Base-by-base conservation (phyloP, 352 stramenopile species). In the Hyphochytrium catenoides region DNA sequence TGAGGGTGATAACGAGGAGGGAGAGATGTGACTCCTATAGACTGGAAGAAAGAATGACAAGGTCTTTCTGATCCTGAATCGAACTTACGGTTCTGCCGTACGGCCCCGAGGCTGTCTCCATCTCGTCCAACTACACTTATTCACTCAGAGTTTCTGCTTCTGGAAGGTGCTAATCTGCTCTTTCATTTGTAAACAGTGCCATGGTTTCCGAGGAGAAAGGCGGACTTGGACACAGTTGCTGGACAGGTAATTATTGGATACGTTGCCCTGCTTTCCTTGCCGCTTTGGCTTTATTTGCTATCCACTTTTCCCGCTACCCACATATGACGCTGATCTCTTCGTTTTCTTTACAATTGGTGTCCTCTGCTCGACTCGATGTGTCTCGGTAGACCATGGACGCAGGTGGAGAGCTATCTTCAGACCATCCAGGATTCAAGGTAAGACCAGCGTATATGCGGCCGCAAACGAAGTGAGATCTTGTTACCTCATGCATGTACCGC, bases 391-490 rank as follows among this genome's bases (percentile, higher is more conserved):
- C 86, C 3, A 56, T 96, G 14, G 82, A 95, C 47, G 88, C 86
- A n/a, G 85, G 85, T 29, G 81, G 62, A n/a, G 69, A 87, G 19
- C 52, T 91, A 3, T 59, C 95, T 47, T 70, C 59, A 8, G 83
- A 95, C 58, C 85, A 95, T 59, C 87, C 85, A 12, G 87, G 85
- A 16, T 95, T 96, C 44, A 70, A 74, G 34, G 82, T 73, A 57
- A 26, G 57, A 51, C 16, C n/a, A n/a, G n/a, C n/a, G n/a, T n/a
- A n/a, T n/a, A n/a, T n/a, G n/a, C n/a, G n/a, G n/a, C n/a, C n/a
- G n/a, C n/a, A n/a, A n/a, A n/a, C n/a, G n/a, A n/a, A n/a, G n/a
- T n/a, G n/a, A n/a, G n/a, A 4, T 6, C 4, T 9, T 38, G 32
- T 42, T 17, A 24, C 12, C 26, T 22, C 31, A 4, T 34, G 31